These are phyloP conservation scores for Calonectria ilicicola DNA, from an alignment of 2,329 filamentous ascomycete genomes.

Conservation along the genomic window DNA sequence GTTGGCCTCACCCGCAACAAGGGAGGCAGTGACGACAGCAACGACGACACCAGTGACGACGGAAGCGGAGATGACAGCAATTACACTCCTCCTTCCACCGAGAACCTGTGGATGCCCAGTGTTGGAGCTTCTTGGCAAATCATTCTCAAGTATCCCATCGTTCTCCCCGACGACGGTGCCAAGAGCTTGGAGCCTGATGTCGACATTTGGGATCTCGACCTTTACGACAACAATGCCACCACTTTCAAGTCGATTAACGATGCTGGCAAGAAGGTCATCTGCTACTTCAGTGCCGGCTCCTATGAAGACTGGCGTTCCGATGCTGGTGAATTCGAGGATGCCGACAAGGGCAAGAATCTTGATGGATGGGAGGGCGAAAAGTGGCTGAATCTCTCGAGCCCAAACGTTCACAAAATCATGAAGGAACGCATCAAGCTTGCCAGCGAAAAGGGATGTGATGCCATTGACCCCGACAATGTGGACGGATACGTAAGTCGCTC, in stretches of 20 bases:
- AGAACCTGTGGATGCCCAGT: conserved; percentile 62
- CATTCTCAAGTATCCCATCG: conserved; percentile 60
- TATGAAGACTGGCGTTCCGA: conserved; percentile 75
- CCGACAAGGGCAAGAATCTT: conserved; percentile 69
- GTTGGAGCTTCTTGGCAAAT: conserved; percentile 72
- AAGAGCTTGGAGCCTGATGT: conserved; percentile 56
- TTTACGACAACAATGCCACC: conserved; percentile 64
- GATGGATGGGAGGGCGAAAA: conserved; percentile 75
- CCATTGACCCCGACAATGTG: conserved; percentile 78
- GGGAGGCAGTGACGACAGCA: conserved; percentile 30
- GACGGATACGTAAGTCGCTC: conserved; percentile 67
- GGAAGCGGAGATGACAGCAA: conserved; percentile 33
- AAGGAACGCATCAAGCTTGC: conserved; percentile 69
- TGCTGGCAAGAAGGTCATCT: conserved; percentile 72
- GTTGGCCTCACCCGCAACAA: conserved; percentile 61
- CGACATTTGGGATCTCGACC: conserved; percentile 60
- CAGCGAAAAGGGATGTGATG: conserved; percentile 72
- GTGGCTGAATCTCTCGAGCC: conserved; percentile 72
- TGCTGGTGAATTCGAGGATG: conserved; percentile 61
- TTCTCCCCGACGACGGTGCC: conserved; percentile 54
- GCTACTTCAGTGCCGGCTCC: conserved; percentile 80
- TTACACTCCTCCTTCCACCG: conserved; percentile 38
- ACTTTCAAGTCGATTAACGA: conserved; percentile 68
- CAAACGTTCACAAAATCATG: conserved; percentile 75
- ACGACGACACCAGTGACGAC: conserved; percentile 21